Evolutionary conservation across 306 rosid species (phyloP), one percentile per base, ranked within the genome.

Genomic region (Crotalaria pallida): DNA sequence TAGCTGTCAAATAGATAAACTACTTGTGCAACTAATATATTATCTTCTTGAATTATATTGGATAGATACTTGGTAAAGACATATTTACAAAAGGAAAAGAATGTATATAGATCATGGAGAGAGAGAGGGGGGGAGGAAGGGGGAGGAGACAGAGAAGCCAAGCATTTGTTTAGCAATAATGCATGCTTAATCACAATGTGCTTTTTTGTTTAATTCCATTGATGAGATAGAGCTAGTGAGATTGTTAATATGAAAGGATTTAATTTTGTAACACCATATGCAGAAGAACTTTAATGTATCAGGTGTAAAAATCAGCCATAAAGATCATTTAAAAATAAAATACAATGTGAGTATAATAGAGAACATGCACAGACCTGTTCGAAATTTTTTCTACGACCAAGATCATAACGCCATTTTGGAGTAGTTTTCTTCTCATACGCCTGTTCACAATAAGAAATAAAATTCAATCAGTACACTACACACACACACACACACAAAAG

Each of bases 361-460:
- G 10, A 41, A 40, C n/a, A 63, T 16, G 31, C 21, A 77, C 88
- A 40, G 5, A 95, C 99, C 99, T 95, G 99, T 72, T 95, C 99
- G 67, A 91, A 95, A 76, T 95, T 95, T 84, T 81, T 95, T 47
- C 90, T 84, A 44, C 91, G 96, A 53, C 99, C 97, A 65, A 95
- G 97, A 76, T 95, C 97, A 66, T 89, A 95, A 33, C 91, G 96
- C 99, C 99, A 95, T 83, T 95, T 91, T 24, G 93, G 93, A 58
- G 96, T 79, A 19, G 91, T 88, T 80, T 95, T 89, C 89, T 95
- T 91, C 85, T 95, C 99, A 74, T 95, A 95, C 3, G 99, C 99
- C 99, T 95, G 85, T 64, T 48, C 55, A 76, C 26, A 83, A 52
- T 34, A 67, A 6, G 60, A 66, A 69, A 19, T 36, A 59, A 13